Evolutionary conservation across 345 rosid genomes (phyloP), one percentile per base, ranked within the genome.

Genomic region (Cardiospermum halicacabum): DNA sequence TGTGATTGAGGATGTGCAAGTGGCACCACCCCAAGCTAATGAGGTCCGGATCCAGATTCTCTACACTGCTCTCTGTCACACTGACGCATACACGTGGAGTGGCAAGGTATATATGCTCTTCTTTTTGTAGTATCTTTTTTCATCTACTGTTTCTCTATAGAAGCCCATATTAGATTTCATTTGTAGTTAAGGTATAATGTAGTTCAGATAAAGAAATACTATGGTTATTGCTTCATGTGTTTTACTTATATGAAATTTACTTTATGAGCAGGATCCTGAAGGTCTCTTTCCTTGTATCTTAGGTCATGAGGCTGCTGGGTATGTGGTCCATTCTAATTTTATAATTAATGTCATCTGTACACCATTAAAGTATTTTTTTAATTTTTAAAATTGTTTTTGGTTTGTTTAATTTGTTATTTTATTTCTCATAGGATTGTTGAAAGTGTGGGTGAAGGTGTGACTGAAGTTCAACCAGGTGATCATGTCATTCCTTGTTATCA

Each of bases 281-380:
- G 95, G 96, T 61, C 85, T 91, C 31, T 90, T 93, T 76, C 98
- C 98, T 0, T 91, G 99, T 68, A 88, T 93, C 68, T 95, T 94
- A 18, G 99, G 99, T 65, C 97, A 94, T 40, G 99, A 94, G 61
- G 97, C 99, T 78, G 96, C 97, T 67, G 97, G 99, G 97, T 93
- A 81, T 26, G 74, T 60, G 36, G 26, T 11, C 39, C 28, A 8
- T 61, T 60, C 31, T 24, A 39, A n/a, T n/a, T 65, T 40, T 58
- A 56, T 4, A 21, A 24, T 15, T 24, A 67, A 62, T 51, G 26
- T 53, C 26, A 40, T 39, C 34, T 47, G 15, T 56, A 39, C 18
- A 37, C 11, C 53, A 32, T 50, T 37, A 62, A 28, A 37, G 19
- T 40, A 57, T 19, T 26, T n/a, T n/a, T n/a, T n/a, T n/a, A n/a